Evolutionary conservation across 129 eudicot genomes (phyloP), one percentile per base, ranked within the genome.

Genomic region (Pseudognaphalium luteoalbum): DNA sequence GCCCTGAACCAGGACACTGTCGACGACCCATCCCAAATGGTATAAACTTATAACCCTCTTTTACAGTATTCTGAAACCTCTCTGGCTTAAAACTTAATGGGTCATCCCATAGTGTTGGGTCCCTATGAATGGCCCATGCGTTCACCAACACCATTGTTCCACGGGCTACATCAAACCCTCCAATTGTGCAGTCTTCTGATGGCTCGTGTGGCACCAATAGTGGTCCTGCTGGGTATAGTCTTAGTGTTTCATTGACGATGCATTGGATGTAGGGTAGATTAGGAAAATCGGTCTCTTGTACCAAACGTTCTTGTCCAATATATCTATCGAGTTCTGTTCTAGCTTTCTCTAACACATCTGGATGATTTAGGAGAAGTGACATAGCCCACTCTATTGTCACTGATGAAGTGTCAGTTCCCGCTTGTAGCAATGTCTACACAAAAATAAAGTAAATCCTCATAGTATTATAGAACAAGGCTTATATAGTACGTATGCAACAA

Each of bases 61-160:
- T 75, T 61, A 57, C 76, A 16, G 16, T 15, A 29, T 54, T 58
- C 28, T 69, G 76, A 80, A 83, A 80, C 81, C 87, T 71, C 44
- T 80, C 87, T 0, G 87, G 84, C 63, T 64, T 79, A 20, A 79
- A 83, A 80, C 75, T 56, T 70, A 61, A 70, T 0, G 87, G 81
- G 14, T 80, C 78, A 0, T 83, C 78, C 84, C 87, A 83, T 14
- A 70, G 15, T 15, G n/a, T 34, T 6, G 87, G 81, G 73, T 83
- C 86, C 74, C 87, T 75, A 64, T 83, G 87, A 21, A 80, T 79
- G 56, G 81, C 87, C 87, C 84, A 83, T 1, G 81, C 84, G 11
- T 83, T 83, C 54, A 79, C 84, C 54, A 79, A 75, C 39, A 80
- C 78, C 66, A 83, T 83, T 14, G 81, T 83, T 71, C 87, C 87